phyloP scores from a whole-genome alignment of 805 yeast species.

The Limtongozyma cylindracea region DNA sequence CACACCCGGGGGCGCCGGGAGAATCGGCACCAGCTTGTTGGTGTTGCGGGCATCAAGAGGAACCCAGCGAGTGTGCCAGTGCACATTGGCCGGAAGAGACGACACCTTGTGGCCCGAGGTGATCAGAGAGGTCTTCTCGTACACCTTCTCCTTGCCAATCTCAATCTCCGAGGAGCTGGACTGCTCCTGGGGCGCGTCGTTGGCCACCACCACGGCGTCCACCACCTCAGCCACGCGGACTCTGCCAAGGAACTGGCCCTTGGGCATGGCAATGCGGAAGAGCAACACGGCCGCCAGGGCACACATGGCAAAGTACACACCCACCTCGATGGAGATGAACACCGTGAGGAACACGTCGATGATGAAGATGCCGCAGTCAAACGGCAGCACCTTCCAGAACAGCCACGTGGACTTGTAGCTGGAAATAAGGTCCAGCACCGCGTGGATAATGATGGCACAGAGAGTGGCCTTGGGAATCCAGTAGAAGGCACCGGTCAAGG shows the following conservation, averaged over 20 bases:
- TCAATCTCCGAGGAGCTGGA: slow-evolving; percentile 7
- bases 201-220: slow-evolving; percentile 23
- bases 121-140: slow-evolving; percentile 4
- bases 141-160: slow-evolving; percentile 4
- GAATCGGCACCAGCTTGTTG: slow-evolving; percentile 30
- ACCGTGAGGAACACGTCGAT: slow-evolving; percentile 54
- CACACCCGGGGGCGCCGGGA: slow-evolving; percentile 80
- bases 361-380: slow-evolving; percentile 50
- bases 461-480: slow-evolving; percentile 80
- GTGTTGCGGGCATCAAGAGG: slow-evolving; percentile 23
- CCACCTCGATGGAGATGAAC: slow-evolving; percentile 61
- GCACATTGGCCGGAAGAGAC: too few species aligned
- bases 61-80: slow-evolving; percentile 40
- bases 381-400: slow-evolving; percentile 49
- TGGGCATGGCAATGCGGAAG: slow-evolving; percentile 56
- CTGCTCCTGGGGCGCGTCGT: slow-evolving; percentile 1
- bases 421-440: slow-evolving; percentile 69
- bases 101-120: slow-evolving; percentile 11
- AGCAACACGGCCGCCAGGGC: slow-evolving; percentile 58
- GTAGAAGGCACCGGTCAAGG: slow-evolving; percentile 61
- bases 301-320: slow-evolving; percentile 75
- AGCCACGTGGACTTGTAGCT: slow-evolving; percentile 39
- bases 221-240: slow-evolving; percentile 47
- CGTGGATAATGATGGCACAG: slow-evolving; percentile 77
- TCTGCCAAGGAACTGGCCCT: slow-evolving; percentile 63